Percentiles rank a stretch among this genome's conserved stretches.
Evolutionary conservation across 164 flowering plant species (phyloP).

Genomic region (Chloranthus sessilifolius): DNA sequence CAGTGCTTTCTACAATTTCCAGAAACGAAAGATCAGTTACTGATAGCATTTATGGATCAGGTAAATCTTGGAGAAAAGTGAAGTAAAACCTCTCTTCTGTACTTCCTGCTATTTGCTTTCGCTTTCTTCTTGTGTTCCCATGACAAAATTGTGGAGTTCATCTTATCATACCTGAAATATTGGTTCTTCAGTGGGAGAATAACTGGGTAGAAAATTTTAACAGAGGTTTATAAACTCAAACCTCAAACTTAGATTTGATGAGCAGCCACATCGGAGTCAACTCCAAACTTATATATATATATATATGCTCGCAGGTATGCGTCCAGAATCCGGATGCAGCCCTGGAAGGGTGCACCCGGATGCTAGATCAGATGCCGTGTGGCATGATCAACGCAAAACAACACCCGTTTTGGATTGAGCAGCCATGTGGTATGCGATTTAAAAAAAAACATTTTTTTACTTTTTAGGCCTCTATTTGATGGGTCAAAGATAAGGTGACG

Average conservation of each 20-base stretch:
- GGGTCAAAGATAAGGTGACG: no score
- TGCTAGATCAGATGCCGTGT: no score
- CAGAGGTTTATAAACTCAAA: no score
- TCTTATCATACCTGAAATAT: conserved; percentile 54
- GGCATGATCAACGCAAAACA: no score
- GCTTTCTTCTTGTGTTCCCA: conserved; percentile 70
- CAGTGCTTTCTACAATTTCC: conserved; percentile 36
- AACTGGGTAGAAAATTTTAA: no score
- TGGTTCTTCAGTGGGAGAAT: conserved; percentile 2
- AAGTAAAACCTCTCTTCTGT: conserved; percentile 46
- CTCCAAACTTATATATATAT: not conserved
- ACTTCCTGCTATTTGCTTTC: conserved; percentile 39
- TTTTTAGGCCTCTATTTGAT: no score
- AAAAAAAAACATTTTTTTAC: no score
- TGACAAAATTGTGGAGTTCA: conserved; percentile 30
- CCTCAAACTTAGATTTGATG: not conserved
- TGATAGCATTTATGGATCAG: not conserved
- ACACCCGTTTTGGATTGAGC: no score
- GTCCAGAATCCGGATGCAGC: not conserved
- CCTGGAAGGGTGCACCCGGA: not conserved
- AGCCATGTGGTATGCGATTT: no score
- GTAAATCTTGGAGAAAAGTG: not conserved
- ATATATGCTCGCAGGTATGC: not conserved
- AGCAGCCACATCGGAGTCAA: not conserved
- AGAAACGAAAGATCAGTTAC: not conserved